These are phyloP conservation scores for Lentinula edodes DNA, from an alignment of 768 basidiomycete genomes.

Conservation along the genomic window DNA sequence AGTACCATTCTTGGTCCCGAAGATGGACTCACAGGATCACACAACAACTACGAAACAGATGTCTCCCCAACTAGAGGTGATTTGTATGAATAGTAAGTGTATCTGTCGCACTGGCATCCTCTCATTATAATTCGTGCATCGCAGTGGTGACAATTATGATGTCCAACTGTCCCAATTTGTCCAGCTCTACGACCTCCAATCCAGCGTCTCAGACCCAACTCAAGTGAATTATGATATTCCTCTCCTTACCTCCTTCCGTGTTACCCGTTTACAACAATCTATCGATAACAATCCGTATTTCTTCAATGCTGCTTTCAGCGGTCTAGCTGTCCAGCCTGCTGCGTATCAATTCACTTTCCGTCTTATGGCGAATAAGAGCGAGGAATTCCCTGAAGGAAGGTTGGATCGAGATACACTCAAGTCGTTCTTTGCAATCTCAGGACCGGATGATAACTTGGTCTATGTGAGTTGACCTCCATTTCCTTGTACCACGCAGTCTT, in stretches of 20 bases:
- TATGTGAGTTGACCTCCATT: background rate
- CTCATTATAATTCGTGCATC: background rate
- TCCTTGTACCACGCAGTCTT: too few relatives aligned
- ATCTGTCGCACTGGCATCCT: too few relatives aligned
- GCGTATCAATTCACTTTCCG: constrained; percentile 2
- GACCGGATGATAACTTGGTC: background rate
- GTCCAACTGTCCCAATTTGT: background rate
- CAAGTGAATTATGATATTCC: constrained; percentile 1
- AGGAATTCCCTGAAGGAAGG: constrained; percentile 3
- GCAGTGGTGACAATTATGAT: background rate
- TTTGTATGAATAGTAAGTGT: background rate
- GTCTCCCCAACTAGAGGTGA: background rate
- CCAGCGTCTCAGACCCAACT: background rate
- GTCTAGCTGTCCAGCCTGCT: background rate
- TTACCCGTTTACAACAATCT: background rate
- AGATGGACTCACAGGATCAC: constrained; percentile 2
- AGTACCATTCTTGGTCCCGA: background rate
- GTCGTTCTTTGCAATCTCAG: constrained; percentile 1
- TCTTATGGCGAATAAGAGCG: constrained; percentile 6
- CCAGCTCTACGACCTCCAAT: background rate
- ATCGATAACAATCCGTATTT: constrained; percentile 3
- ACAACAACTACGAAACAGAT: constrained; percentile 9
- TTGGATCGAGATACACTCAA: background rate
- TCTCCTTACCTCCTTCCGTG: background rate
- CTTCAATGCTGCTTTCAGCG: background rate